Evolutionary conservation across 192 early-diverging fungal species (phyloP), one percentile per base, ranked within the genome.

Genomic region (Borealophlyctis nickersoniae): DNA sequence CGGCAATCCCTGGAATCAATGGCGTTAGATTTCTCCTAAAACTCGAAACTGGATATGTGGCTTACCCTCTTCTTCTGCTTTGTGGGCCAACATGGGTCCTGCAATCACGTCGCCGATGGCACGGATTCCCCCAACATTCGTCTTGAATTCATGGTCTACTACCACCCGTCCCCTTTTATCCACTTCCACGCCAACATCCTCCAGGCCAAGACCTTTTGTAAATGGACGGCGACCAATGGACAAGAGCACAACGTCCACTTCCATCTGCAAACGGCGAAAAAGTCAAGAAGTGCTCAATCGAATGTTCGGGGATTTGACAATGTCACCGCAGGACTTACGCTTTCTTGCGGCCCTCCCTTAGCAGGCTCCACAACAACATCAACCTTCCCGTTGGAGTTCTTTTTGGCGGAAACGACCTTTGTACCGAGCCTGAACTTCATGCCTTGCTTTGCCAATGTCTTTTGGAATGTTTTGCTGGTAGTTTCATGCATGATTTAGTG

Each of bases 51-150:
- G 7, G 16, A 1, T 54, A 2, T 22, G 16, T 23, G 26, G 16
- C 69, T 16, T n/a, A 73, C 94, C 95, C 75, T 98, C 96, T 77
- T 98, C 96, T 78, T 98, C 96, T 50, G 96, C 94, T 85, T 98
- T 98, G 91, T 98, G 96, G 23, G 96, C 96, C 73, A 98, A 86
- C 96, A 98, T 98, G 55, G 93, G 89, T 60, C 96, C 96, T 59
- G 88, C 85, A 61, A 94, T 96, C 48, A 88, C 96, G 78, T 98
- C 96, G 73, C 96, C 96, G 70, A 98, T 96, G 62, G 92, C 93
- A 64, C 90, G 87, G 74, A 98, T 92, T 79, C 85, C 86, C 60
- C 88, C 70, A 56, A 94, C 88, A 33, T 87, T 85, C 56, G 96
- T 98, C 77, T 88, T 88, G 78, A 91, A 91, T 53, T 88, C 85